Base-by-base conservation (phyloP, 2,329 filamentous ascomycete genomes). In the Biscogniauxia marginata region DNA sequence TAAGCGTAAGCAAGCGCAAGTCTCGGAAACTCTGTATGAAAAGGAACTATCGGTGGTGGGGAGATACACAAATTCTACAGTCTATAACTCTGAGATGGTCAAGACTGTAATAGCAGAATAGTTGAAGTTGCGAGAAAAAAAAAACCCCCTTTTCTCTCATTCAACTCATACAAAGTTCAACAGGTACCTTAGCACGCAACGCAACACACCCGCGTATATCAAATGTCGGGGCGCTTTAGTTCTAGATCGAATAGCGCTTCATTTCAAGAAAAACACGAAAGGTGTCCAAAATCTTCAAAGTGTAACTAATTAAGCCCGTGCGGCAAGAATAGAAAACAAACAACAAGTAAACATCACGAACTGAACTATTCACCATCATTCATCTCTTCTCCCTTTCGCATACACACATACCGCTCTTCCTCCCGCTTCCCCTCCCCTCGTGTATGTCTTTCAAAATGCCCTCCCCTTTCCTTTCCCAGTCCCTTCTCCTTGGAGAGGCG, bases 381-480 rank as follows among this genome's bases (percentile, higher is more conserved):
- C 23, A 21, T 30, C 22, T 20, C 21, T 34, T 25, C 25, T n/a
- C 49, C 16, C 23, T 20, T 13, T 20, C 30, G 39, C 25, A 8
- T 23, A n/a, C 46, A 8, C 46, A 55, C 30, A 60, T 24, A 54
- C 45, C n/a, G 56, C 59, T 47, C 25, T 62, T 11, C 58, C 58
- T 34, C 13, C n/a, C 13, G 2, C n/a, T 39, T 39, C 25, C 13
- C 25, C 8, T 39, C 2, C 30, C 11, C 30, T 6, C 13, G 9
- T 52, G 60, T 34, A 54, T n/a, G n/a, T n/a, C n/a, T n/a, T n/a
- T 24, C 24, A 53, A 39, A 39, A 39, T 16, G 30, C 62, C 45
- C 55, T 65, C 34, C 63, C 63, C 57, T 68, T 63, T 49, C 63
- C 64, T 59, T 72, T 61, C 6, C 65, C 58, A 9, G 63, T 53